These are phyloP conservation scores for Rhizophagus sp. DNA, from an alignment of 192 early-diverging fungal genomes.

Conservation along the genomic window DNA sequence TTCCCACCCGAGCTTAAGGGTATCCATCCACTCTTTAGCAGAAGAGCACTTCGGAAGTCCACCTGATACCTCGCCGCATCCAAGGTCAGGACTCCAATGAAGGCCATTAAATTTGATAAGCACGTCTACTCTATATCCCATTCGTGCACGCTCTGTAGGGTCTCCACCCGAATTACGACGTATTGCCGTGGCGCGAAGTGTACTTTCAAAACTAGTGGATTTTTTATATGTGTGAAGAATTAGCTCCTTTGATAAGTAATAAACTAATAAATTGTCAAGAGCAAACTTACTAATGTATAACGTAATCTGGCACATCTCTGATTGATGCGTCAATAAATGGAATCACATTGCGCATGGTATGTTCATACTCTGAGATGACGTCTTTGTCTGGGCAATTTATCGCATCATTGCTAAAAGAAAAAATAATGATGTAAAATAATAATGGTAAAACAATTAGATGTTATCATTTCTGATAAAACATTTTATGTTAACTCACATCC, in stretches of 20 bases:
- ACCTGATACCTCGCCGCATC: conserved; percentile 8
- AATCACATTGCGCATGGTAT: conserved; percentile 24
- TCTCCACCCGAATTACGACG: conserved; percentile 7
- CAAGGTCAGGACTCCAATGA: conserved; percentile 23
- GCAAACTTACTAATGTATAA: conserved; percentile 10
- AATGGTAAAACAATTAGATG: neutral
- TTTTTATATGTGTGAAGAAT: neutral
- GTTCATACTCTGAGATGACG: conserved; percentile 22
- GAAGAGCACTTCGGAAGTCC: conserved; percentile 11
- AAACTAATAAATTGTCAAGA: conserved; percentile 2
- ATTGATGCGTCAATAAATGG: conserved; percentile 26
- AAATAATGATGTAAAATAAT: neutral
- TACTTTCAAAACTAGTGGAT: conserved; percentile 12
- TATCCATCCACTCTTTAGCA: conserved; percentile 26
- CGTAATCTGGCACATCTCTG: conserved; percentile 4
- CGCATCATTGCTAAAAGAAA: neutral
- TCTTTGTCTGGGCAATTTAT: conserved; percentile 3
- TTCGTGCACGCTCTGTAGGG: conserved; percentile 16
- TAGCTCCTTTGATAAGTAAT: neutral
- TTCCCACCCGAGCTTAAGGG: conserved; percentile 24
- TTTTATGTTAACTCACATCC: conserved; percentile 15
- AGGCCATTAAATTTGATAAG: conserved; percentile 8
- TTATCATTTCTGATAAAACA: too few relatives aligned
- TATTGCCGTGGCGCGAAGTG: conserved; percentile 6
- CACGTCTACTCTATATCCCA: conserved; percentile 22